Percentiles rank a stretch among this genome's conserved stretches.
Conservation (phyloP, 139 green algal genomes). For the Coelastrella sp. region DNA sequence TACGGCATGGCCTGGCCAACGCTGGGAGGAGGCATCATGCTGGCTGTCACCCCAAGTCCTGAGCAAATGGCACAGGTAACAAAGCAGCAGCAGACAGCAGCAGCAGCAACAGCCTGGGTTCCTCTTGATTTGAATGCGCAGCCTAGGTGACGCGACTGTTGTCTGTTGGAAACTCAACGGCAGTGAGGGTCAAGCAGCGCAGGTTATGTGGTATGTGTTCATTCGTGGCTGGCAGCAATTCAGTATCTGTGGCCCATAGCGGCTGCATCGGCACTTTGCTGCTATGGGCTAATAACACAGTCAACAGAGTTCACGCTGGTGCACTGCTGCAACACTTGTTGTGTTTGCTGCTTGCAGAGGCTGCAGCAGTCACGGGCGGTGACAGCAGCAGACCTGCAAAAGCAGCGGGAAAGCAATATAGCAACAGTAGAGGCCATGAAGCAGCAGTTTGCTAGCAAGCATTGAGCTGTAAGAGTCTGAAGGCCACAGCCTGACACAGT, state of each 20-base stretch:
- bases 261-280: no score
- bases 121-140: no score
- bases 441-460: slow-evolving; percentile 6
- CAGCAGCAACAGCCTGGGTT: neutral
- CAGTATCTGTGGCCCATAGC: neutral
- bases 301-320: no score
- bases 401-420: slow-evolving; percentile 34
- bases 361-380: slow-evolving; percentile 15
- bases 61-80: slow-evolving; percentile 35
- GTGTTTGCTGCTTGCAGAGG: neutral
- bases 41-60: slow-evolving; percentile 39
- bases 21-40: slow-evolving; percentile 39
- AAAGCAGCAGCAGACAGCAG: slow-evolving; percentile 1
- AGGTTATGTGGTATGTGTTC: no score
- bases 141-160: no score
- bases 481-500: no score
- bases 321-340: neutral
- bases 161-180: no score
- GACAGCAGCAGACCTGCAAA: slow-evolving; percentile 2
- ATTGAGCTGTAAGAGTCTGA: neutral
- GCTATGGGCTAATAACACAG: no score
- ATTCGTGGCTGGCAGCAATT: neutral
- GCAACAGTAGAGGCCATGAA: slow-evolving; percentile 32
- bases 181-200: no score
- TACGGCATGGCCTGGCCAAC: slow-evolving; percentile 44